These are phyloP conservation scores for Trichoderma hamatum DNA, from an alignment of 2,329 filamentous ascomycete species.

Conservation along the genomic window DNA sequence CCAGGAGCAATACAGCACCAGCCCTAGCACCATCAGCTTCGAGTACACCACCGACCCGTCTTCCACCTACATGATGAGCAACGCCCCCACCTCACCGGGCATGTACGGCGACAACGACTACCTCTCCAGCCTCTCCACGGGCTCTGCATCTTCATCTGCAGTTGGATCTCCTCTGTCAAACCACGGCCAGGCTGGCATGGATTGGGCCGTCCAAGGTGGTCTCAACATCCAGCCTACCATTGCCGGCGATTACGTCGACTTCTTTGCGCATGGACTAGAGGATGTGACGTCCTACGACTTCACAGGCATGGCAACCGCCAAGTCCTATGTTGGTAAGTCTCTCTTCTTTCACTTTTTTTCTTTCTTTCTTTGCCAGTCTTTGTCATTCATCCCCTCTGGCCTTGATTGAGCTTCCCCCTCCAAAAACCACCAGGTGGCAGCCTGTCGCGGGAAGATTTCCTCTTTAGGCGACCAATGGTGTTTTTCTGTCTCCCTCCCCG, in stretches of 20 bases:
- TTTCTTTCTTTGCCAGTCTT: background rate
- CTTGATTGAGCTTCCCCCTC: background rate
- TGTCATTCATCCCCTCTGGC: background rate
- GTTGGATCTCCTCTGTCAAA: constrained; percentile 69
- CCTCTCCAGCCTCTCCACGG: constrained; percentile 62
- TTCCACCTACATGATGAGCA: constrained; percentile 50
- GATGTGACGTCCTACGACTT: constrained; percentile 55
- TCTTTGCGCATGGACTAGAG: constrained; percentile 56
- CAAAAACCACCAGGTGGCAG: background rate
- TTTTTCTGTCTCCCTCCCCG: constrained; percentile 5
- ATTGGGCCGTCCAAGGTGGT: constrained; percentile 56
- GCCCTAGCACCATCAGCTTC: constrained; percentile 44
- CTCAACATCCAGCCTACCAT: constrained; percentile 66
- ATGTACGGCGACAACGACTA: constrained; percentile 57
- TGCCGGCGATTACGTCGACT: constrained; percentile 60
- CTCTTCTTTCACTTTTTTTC: background rate
- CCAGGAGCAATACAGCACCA: constrained; percentile 37
- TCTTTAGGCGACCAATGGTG: constrained; percentile 14
- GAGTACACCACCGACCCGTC: constrained; percentile 52
- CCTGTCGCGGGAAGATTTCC: constrained; percentile 14
- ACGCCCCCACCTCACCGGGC: constrained; percentile 51
- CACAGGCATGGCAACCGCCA: constrained; percentile 41
- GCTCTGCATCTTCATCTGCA: constrained; percentile 67
- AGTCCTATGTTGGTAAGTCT: constrained; percentile 62
- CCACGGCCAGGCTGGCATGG: constrained; percentile 58